Evolutionary conservation across 163 green algal species (phyloP).

Genomic region (Chlamydomonas reinhardtii): DNA sequence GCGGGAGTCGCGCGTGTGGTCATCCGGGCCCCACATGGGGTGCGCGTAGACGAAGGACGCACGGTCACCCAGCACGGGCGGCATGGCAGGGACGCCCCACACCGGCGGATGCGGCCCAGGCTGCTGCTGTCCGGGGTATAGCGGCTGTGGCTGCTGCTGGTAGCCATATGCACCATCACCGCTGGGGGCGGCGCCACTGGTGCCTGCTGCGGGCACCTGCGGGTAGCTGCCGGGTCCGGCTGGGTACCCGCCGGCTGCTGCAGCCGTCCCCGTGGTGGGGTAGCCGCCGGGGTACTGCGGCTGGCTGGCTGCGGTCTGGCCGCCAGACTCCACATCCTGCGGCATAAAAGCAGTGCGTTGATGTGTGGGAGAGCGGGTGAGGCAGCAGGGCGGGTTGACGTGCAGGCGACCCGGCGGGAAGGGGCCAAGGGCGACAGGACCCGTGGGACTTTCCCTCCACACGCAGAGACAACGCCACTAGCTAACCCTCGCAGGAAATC

Average conservation of each 20-base stretch:
- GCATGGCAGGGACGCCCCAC: neutral
- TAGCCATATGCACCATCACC: no score
- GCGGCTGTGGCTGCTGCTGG: neutral
- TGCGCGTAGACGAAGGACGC: neutral
- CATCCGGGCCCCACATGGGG: conserved; percentile 7
- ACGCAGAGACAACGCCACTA: no score
- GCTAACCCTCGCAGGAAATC: no score
- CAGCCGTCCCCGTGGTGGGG: neutral
- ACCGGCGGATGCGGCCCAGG: neutral
- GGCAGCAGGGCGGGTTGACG: no score
- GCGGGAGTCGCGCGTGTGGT: neutral
- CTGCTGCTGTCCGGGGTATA: neutral
- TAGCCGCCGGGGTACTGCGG: neutral
- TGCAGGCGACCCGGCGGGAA: no score
- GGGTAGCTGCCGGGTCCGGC: neutral
- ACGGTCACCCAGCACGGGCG: neutral
- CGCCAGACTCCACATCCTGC: no score
- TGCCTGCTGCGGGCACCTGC: neutral
- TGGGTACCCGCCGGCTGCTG: neutral
- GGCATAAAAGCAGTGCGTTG: no score
- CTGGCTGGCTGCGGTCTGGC: neutral
- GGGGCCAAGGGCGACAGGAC: no score
- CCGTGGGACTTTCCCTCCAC: no score
- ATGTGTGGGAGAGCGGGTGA: no score
- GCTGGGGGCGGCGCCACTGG: no score